Evolutionary conservation across 495 filamentous ascomycete genomes (phyloP).

Genomic region (Penicillium antarcticum): DNA sequence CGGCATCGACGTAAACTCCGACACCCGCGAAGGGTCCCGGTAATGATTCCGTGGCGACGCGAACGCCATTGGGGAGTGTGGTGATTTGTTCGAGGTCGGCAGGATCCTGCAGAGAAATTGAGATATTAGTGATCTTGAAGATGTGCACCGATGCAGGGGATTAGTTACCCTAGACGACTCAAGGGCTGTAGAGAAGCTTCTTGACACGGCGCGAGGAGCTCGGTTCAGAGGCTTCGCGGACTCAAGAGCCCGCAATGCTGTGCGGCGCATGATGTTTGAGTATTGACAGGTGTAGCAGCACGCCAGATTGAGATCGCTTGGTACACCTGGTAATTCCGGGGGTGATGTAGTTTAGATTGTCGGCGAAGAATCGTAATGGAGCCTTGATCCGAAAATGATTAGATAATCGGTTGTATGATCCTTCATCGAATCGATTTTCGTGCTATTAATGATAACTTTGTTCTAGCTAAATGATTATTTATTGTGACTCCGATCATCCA

Average conservation of each 20-base stretch:
- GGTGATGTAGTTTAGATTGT: conserved; percentile 8
- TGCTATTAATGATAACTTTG: background rate
- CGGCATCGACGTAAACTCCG: conserved; percentile 94
- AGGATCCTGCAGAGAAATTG: conserved; percentile 61
- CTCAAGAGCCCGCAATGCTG: conserved; percentile 44
- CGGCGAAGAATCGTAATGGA: conserved; percentile 27
- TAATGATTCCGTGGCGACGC: conserved; percentile 92
- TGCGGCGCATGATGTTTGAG: conserved; percentile 38
- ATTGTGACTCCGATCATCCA: too few species aligned
- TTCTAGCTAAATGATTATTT: too few species aligned
- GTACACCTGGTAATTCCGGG: conserved; percentile 10
- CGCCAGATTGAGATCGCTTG: background rate
- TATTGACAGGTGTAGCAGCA: conserved; percentile 3
- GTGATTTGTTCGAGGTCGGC: conserved; percentile 85
- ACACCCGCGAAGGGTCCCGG: conserved; percentile 94
- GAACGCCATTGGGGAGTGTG: conserved; percentile 86
- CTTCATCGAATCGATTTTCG: background rate
- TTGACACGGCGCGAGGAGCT: conserved; percentile 38
- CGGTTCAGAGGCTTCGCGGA: conserved; percentile 38
- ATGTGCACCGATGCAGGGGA: background rate
- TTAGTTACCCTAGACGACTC: conserved; percentile 38
- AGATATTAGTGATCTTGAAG: conserved; percentile 6
- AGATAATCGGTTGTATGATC: conserved; percentile 14
- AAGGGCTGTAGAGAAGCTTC: conserved; percentile 40
- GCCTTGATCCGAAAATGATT: conserved; percentile 18